Base-by-base conservation (phyloP, 2,329 filamentous ascomycete species). In the Exophiala xenobiotica region DNA sequence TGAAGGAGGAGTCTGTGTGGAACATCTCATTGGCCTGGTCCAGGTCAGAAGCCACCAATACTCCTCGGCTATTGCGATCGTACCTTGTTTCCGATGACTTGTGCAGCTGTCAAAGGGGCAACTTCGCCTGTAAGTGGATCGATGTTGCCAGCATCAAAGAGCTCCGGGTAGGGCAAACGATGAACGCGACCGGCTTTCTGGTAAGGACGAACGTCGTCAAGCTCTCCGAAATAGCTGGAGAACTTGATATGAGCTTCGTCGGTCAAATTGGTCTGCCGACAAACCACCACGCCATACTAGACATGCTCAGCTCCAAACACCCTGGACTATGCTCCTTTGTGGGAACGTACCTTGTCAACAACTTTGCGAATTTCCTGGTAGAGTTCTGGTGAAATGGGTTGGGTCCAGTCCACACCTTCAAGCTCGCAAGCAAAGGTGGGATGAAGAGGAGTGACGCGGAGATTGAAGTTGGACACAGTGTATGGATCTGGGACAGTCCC, bases 251-350 rank as follows among this genome's bases (percentile, higher is more conserved):
- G 24, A 16, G 11, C 19, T 8, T 42, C 46, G 12, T 49, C 37
- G 46, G 31, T 11, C 23, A 49, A 3, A 11, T 29, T 18, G 2
- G 46, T 24, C 2, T 22, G 14, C 14, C 46, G 46, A 22, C 41
- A 33, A 2, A 49, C 46, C 8, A 49, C 18, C 7, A 49, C 35
- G 12, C 46, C 46, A 33, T 49, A 49, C 38, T 47, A 35, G 31
- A 12, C 29, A 33, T n/a, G n/a, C n/a, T n/a, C n/a, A n/a, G n/a
- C n/a, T n/a, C n/a, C n/a, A n/a, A n/a, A n/a, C n/a, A n/a, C n/a
- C n/a, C n/a, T n/a, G n/a, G n/a, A n/a, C n/a, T n/a, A n/a, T n/a
- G n/a, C n/a, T n/a, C n/a, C n/a, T n/a, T n/a, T n/a, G n/a, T n/a
- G n/a, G n/a, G n/a, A n/a, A n/a, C n/a, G n/a, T n/a, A n/a, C n/a